Conservation (phyloP, 768 basidiomycete species). For the Rickenella mellea region DNA sequence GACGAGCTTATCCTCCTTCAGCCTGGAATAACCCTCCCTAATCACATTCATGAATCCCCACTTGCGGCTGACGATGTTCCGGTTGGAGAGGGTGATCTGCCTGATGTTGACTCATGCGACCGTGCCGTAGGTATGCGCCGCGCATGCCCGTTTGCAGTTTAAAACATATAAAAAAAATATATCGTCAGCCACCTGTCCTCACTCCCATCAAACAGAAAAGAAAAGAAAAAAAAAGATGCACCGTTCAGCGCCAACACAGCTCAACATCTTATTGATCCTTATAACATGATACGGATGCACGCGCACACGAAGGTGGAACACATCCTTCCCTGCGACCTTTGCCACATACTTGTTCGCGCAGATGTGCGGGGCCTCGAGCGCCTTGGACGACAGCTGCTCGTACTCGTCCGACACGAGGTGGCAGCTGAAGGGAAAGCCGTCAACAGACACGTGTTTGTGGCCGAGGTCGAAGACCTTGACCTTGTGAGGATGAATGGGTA, state of each 20-base stretch:
- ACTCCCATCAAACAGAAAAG: background rate
- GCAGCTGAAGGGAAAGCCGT: constrained; percentile 96
- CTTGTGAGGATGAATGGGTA: constrained; percentile 28
- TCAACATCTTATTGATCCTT: constrained; percentile 99
- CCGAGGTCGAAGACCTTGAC: constrained; percentile 96
- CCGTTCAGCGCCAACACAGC: constrained; percentile 98
- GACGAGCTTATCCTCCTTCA: constrained; percentile 87
- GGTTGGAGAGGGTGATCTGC: constrained; percentile 86
- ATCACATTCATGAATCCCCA: constrained; percentile 98
- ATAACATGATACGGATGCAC: constrained; percentile 98
- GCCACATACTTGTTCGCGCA: constrained; percentile 99
- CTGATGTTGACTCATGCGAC: constrained; percentile 96
- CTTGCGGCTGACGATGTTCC: constrained; percentile 93
- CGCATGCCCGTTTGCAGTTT: constrained; percentile 92
- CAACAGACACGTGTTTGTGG: constrained; percentile 90
- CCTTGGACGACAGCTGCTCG: constrained; percentile 92
- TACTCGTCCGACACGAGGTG: constrained; percentile 98
- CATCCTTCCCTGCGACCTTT: constrained; percentile 96
- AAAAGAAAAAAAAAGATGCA: constrained; percentile 20
- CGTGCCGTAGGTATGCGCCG: constrained; percentile 95
- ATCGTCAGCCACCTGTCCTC: background rate
- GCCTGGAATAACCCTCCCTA: constrained; percentile 77
- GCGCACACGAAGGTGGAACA: constrained; percentile 95
- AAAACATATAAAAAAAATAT: background rate
- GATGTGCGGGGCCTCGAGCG: constrained; percentile 96